Evolutionary conservation across 2,329 filamentous ascomycete genomes (phyloP).

Genomic region (Alternaria angustiovoidea): DNA sequence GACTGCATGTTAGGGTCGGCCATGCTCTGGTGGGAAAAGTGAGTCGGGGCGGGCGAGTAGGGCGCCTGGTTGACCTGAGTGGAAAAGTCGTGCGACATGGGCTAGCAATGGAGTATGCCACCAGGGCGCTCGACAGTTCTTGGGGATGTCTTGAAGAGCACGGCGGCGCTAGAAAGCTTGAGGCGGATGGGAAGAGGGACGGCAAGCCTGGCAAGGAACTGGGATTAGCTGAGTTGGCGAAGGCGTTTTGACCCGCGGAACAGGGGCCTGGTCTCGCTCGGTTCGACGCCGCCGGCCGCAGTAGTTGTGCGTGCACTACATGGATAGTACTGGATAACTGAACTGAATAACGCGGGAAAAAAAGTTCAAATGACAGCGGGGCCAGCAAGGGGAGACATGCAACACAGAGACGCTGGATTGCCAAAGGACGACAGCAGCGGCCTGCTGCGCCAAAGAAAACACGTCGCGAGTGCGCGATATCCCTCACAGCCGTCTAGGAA

Average conservation of each 20-base stretch:
- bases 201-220: conserved; percentile 23
- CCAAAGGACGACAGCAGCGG: neutral
- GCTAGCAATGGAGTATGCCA: conserved; percentile 38
- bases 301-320: conserved; percentile 15
- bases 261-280: conserved; percentile 30
- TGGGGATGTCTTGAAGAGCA: conserved; percentile 23
- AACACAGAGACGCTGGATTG: neutral
- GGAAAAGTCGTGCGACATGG: conserved; percentile 46
- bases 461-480: neutral
- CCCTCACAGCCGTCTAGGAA: neutral
- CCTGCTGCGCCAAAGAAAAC: neutral
- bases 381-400: neutral
- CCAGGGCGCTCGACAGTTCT: conserved; percentile 32
- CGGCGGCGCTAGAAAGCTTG: conserved; percentile 23
- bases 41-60: conserved; percentile 45
- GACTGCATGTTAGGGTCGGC: conserved; percentile 46
- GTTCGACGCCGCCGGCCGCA: conserved; percentile 24
- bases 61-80: conserved; percentile 34
- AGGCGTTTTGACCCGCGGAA: conserved; percentile 25
- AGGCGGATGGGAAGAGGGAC: conserved; percentile 20
- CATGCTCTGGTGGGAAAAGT: conserved; percentile 45
- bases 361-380: neutral
- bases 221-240: conserved; percentile 34
- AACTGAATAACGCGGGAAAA: neutral
- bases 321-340: neutral